A percentile compares a stretch with the other conserved stretches of the same genome.
phyloP scores from a whole-genome alignment of 768 basidiomycete species.

The Rickenella mellea region DNA sequence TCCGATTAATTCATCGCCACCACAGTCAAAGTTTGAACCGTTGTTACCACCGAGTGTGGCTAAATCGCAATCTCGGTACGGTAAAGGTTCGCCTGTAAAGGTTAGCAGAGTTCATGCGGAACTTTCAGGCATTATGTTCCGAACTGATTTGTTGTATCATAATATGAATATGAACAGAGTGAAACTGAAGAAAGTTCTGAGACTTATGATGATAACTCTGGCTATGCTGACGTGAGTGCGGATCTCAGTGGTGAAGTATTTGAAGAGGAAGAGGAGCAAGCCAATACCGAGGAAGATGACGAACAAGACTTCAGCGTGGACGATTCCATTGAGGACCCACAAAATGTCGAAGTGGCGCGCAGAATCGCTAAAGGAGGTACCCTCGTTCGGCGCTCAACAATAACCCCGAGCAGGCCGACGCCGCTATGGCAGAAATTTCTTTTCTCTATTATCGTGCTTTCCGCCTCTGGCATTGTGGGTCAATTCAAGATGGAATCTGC shows the following conservation, averaged over 20 bases:
- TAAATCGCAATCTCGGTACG: slow-evolving; percentile 2
- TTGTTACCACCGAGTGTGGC: slow-evolving; percentile 30
- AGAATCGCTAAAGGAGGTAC: slow-evolving; percentile 27
- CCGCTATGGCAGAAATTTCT: slow-evolving; percentile 35
- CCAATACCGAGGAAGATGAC: slow-evolving; percentile 13
- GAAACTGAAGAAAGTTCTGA: slow-evolving; percentile 10
- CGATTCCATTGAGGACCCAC: slow-evolving; percentile 11
- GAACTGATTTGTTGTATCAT: not conserved
- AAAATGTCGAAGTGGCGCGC: slow-evolving; percentile 25
- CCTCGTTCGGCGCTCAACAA: slow-evolving; percentile 8
- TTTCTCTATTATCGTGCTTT: slow-evolving; percentile 24
- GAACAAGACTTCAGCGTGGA: slow-evolving; percentile 9
- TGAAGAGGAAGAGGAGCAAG: slow-evolving; percentile 9
- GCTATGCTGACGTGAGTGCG: slow-evolving; percentile 5
- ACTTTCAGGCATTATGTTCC: too few species aligned
- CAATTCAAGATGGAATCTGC: slow-evolving; percentile 62
- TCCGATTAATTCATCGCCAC: too few species aligned
- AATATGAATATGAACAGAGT: slow-evolving; percentile 4
- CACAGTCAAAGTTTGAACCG: slow-evolving; percentile 50
- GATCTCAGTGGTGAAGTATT: slow-evolving; percentile 6
- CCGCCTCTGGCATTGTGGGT: slow-evolving; percentile 23
- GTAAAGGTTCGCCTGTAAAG: not conserved
- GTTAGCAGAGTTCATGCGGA: too few species aligned
- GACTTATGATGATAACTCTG: slow-evolving; percentile 7
- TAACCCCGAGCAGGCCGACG: slow-evolving; percentile 8